Percentiles rank a stretch among this genome's conserved stretches.
Evolutionary conservation across 2,329 filamentous ascomycete genomes (phyloP).

Genomic region (Xylaria sp.): DNA sequence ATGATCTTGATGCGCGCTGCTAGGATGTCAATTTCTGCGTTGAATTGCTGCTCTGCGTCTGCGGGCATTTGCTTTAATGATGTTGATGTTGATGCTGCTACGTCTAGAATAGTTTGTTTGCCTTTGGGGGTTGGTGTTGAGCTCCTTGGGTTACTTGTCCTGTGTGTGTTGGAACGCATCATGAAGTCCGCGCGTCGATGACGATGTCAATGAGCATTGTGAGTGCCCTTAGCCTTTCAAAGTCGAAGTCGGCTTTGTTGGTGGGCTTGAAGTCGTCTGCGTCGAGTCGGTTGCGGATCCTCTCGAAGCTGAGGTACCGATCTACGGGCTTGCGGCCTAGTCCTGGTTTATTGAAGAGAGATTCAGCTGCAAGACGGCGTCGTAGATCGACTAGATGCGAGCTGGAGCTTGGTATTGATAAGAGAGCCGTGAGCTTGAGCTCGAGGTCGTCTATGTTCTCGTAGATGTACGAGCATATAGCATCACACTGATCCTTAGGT

Average conservation of each 20-base stretch:
- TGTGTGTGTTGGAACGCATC: slow-evolving; percentile 20
- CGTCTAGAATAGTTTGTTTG: not conserved
- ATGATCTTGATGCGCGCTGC: slow-evolving; percentile 62
- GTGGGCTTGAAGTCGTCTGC: slow-evolving; percentile 58
- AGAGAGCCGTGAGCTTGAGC: slow-evolving; percentile 63
- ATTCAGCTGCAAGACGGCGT: slow-evolving; percentile 68
- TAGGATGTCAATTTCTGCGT: slow-evolving; percentile 72
- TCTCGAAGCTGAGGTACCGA: slow-evolving; percentile 48
- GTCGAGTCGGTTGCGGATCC: slow-evolving; percentile 53
- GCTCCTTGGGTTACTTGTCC: slow-evolving; percentile 42
- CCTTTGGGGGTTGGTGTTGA: slow-evolving; percentile 43
- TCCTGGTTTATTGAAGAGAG: slow-evolving; percentile 60
- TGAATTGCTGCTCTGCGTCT: slow-evolving; percentile 58
- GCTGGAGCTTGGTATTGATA: slow-evolving; percentile 61
- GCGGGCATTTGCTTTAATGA: not conserved
- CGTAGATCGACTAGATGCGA: slow-evolving; percentile 63
- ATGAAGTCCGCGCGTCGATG: slow-evolving; percentile 66
- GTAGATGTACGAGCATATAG: slow-evolving; percentile 55
- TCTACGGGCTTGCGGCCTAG: slow-evolving; percentile 51
- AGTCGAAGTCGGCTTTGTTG: slow-evolving; percentile 69
- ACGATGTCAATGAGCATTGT: slow-evolving; percentile 75
- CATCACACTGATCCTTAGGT: slow-evolving; percentile 51
- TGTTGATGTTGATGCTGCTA: too few species aligned
- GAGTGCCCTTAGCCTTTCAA: slow-evolving; percentile 68
- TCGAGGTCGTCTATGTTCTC: slow-evolving; percentile 52